Percentiles rank a stretch among this genome's conserved stretches.
Evolutionary conservation across 179 eudicot genomes (phyloP).

Genomic region (Drosera spatulata): DNA sequence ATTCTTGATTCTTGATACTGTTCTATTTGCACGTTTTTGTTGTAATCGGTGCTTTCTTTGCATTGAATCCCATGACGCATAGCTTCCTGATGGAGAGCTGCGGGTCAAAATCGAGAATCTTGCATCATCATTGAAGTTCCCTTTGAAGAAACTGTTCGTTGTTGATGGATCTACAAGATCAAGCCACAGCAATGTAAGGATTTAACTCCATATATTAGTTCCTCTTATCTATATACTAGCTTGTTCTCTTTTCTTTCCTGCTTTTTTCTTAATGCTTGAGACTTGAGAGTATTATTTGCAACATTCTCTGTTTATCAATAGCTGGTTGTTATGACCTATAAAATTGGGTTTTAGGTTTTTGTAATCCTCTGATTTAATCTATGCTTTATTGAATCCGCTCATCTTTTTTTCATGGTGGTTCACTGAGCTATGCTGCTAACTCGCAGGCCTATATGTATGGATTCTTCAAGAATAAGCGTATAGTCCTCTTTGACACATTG

Average conservation of each 20-base stretch:
- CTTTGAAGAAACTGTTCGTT: constrained; percentile 87
- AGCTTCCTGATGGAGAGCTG: constrained; percentile 92
- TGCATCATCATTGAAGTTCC: constrained; percentile 83
- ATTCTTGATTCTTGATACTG: neutral
- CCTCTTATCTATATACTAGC: neutral
- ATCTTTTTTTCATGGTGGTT: neutral
- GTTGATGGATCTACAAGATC: constrained; percentile 99
- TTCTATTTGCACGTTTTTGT: neutral
- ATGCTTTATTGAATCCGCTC: neutral
- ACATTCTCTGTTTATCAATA: too few species aligned
- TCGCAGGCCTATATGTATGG: constrained; percentile 99
- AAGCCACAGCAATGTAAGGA: constrained; percentile 95
- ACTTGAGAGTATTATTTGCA: too few species aligned
- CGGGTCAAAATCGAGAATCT: constrained; percentile 76
- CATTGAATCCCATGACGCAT: constrained; percentile 13
- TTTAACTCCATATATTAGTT: constrained; percentile 8
- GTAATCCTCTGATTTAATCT: neutral
- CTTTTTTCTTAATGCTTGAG: neutral
- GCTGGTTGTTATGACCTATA: too few species aligned
- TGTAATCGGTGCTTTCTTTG: neutral
- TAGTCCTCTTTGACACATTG: constrained; percentile 90
- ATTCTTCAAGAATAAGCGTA: constrained; percentile 94
- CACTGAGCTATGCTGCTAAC: constrained; percentile 1
- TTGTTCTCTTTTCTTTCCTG: neutral
- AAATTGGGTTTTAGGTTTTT: neutral